Evolutionary conservation across 1,284 basidiomycete genomes (phyloP), one percentile per base, ranked within the genome.

Genomic region (Sparassis latifolia): DNA sequence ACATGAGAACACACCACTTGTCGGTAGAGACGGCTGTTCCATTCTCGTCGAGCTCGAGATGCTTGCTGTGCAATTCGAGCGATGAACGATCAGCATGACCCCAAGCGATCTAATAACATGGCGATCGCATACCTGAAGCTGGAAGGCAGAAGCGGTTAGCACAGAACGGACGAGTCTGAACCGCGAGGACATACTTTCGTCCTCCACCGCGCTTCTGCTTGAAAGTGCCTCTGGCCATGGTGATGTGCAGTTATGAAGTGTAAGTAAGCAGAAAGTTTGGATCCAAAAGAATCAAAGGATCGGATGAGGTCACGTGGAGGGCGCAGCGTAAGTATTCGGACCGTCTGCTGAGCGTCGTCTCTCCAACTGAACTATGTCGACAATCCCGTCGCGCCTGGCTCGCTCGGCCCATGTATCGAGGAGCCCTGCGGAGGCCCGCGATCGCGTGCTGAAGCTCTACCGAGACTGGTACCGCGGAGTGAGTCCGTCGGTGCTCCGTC

Each of bases 381-480:
- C 92, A 48, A 97, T 98, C 66, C 95, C 96, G 27, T 72, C 94
- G 47, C 86, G 96, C 47, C 80, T 99, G 20, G 89, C 96, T 28
- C 82, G 82, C 60, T 66, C 80, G 20, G 80, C 89, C 3, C 73
- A 76, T 40, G 69, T 76, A 30, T 89, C 89, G 0, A 63, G 69
- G 4, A 80, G 72, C 48, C 73, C 84, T 30, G 70, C 73, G n/a
- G 84, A 93, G 51, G 86, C 92, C 3, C 82, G 87, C 42, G 70
- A 71, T 43, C 79, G 90, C 38, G 82, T 83, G 33, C 72, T 94
- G 38, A 76, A 88, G 48, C 79, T 97, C 27, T 99, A 98, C 75
- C 78, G 95, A 53, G 84, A 86, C 65, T 98, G 93, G 91, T 90
- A 95, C 69, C 86, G 95, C 58, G 78, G 85, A 47, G 93, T 94